phyloP scores from a whole-genome alignment of 169 alveolate genomes.

The Perkinsus chesapeaki region DNA sequence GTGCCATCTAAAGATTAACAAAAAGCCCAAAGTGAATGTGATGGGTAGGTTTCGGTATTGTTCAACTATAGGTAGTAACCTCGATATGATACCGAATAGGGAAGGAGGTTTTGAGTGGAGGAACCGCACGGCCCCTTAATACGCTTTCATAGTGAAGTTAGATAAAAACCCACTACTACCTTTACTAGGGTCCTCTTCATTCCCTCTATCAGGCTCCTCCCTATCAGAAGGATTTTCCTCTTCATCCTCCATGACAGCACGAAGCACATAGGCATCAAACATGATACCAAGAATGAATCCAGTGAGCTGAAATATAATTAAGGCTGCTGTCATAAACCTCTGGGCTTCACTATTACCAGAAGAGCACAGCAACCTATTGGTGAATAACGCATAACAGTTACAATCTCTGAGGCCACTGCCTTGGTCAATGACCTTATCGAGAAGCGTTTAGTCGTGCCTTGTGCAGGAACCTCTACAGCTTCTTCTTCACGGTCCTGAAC shows the following conservation, averaged over 20 bases:
- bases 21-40: no score
- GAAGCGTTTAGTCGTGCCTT: neutral
- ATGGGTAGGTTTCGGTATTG: no score
- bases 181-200: neutral
- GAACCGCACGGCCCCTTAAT: no score
- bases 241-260: neutral
- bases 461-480: neutral
- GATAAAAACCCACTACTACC: no score
- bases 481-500: neutral
- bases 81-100: no score
- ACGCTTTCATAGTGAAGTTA: no score
- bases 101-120: no score
- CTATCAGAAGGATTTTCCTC: neutral
- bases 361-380: neutral
- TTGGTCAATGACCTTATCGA: neutral
- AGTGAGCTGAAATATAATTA: neutral
- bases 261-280: neutral
- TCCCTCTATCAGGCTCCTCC: neutral
- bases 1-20: no score
- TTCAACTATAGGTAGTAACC: no score
- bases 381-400: neutral
- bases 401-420: neutral
- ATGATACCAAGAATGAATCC: neutral
- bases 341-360: neutral
- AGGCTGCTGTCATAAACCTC: neutral